These are phyloP conservation scores for Chlorella variabilis DNA, from an alignment of 163 green algal species.

Conservation along the genomic window DNA sequence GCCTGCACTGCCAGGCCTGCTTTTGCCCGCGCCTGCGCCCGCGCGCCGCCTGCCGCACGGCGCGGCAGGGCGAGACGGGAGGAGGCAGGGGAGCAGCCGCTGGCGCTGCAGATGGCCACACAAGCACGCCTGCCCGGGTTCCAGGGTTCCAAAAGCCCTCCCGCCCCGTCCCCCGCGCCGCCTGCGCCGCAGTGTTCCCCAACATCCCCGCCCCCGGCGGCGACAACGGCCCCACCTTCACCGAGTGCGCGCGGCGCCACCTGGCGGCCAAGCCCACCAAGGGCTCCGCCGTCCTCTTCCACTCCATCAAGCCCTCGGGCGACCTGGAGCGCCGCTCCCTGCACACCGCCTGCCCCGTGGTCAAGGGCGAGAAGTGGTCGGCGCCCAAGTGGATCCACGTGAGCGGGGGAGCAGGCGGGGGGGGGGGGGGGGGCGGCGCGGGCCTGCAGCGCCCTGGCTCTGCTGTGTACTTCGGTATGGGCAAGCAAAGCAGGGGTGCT, in stretches of 20 bases:
- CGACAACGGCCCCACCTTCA: constrained; percentile 48
- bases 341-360: constrained; percentile 61
- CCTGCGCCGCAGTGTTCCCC: constrained; percentile 44
- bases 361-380: constrained; percentile 47
- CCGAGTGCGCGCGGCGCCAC: constrained; percentile 55
- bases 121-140: no score
- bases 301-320: constrained; percentile 64
- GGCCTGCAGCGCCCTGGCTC: no score
- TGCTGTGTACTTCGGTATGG: no score
- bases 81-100: no score
- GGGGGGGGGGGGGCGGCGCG: no score
- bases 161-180: background rate
- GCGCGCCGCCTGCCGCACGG: no score
- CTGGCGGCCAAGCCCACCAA: constrained; percentile 67
- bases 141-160: no score
- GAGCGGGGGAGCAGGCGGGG: background rate
- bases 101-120: no score
- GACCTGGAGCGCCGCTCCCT: constrained; percentile 58
- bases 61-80: no score
- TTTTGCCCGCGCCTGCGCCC: no score
- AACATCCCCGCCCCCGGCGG: constrained; percentile 55
- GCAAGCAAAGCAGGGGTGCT: no score
- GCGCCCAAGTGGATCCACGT: constrained; percentile 27
- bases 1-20: no score
- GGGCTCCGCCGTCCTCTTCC: constrained; percentile 70